Conservation (phyloP, 805 yeast species). For the Hanseniaspora thailandica region DNA sequence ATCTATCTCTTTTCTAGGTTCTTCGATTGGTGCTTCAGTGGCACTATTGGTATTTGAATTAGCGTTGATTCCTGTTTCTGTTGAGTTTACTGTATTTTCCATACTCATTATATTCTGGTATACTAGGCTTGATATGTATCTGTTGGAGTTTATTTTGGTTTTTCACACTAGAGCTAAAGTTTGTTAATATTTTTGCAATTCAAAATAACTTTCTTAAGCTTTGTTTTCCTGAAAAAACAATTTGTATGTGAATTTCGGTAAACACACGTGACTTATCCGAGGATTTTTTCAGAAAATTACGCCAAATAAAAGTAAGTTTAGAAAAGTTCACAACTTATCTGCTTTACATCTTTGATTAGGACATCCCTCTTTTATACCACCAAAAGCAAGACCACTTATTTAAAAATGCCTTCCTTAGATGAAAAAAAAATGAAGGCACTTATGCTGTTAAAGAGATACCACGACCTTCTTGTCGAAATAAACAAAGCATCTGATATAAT, state of each 20-base stretch:
- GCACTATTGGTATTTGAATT: neutral
- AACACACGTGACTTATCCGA: too few species aligned
- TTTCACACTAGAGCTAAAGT: too few species aligned
- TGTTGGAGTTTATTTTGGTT: neutral
- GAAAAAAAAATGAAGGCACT: neutral
- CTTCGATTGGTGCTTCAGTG: neutral
- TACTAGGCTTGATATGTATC: neutral
- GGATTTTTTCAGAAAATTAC: too few species aligned
- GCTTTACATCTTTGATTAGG: neutral
- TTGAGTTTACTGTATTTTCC: neutral
- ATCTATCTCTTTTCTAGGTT: slow-evolving; percentile 49
- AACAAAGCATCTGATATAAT: neutral
- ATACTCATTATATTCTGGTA: neutral
- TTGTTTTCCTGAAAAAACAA: too few species aligned
- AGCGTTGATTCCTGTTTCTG: neutral
- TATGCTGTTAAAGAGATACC: slow-evolving; percentile 1
- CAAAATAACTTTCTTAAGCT: too few species aligned
- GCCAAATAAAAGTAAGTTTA: too few species aligned
- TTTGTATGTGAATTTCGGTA: too few species aligned
- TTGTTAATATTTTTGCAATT: too few species aligned
- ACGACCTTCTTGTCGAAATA: slow-evolving; percentile 3
- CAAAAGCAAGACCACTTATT: neutral
- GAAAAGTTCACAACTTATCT: too few species aligned
- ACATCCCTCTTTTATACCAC: too few species aligned
- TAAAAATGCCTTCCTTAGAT: neutral